These are phyloP conservation scores for Clausena lansium DNA, from an alignment of 345 rosid genomes.

Conservation along the genomic window DNA sequence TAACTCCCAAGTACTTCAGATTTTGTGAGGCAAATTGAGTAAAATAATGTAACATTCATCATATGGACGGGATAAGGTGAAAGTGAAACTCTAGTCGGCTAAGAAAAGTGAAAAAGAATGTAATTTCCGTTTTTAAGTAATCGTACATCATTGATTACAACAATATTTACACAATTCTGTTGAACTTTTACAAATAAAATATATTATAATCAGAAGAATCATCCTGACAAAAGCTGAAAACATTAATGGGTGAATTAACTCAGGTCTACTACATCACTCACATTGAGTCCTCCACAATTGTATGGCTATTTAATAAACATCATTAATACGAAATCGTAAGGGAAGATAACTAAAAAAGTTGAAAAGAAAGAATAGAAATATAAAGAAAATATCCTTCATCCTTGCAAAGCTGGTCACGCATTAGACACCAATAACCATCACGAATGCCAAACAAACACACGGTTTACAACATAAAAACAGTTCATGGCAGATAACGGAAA, in stretches of 20 bases:
- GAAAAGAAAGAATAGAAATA: background rate
- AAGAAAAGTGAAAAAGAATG: background rate
- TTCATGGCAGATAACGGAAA: background rate
- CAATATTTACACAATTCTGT: background rate
- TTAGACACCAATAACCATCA: background rate
- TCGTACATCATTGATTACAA: background rate
- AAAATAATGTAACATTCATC: background rate
- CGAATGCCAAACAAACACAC: background rate
- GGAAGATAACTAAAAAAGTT: background rate
- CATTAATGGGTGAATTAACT: background rate
- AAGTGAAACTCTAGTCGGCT: background rate
- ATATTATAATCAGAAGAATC: background rate
- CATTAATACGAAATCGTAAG: background rate
- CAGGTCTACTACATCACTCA: background rate
- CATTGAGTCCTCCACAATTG: background rate
- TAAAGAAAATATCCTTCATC: background rate
- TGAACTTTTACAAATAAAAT: background rate
- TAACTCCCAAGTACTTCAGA: background rate
- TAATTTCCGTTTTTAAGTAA: background rate
- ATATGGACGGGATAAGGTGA: too few relatives aligned
- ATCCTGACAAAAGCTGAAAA: background rate
- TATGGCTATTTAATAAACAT: background rate
- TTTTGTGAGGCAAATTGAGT: background rate
- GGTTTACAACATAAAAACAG: background rate
- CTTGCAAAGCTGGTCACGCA: background rate